Evolutionary conservation across 2,329 filamentous ascomycete genomes (phyloP).

Genomic region (Albifimbria verrucaria): DNA sequence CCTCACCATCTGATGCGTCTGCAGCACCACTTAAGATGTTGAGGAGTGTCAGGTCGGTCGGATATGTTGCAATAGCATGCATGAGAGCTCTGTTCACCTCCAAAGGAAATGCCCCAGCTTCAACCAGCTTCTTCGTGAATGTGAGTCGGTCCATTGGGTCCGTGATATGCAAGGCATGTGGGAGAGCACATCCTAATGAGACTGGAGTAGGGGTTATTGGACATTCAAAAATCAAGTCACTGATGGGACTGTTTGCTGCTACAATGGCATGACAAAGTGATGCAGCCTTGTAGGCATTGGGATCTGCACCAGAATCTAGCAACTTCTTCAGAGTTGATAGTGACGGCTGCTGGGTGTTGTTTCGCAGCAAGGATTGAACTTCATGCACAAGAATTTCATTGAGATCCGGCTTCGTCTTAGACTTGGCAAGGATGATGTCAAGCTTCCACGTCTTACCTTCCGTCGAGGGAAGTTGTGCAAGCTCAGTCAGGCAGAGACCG

Average conservation of each 20-base stretch:
- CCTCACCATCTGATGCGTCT: slow-evolving; percentile 48
- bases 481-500: slow-evolving; percentile 36
- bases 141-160: slow-evolving; percentile 49
- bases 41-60: slow-evolving; percentile 47
- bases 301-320: slow-evolving; percentile 48
- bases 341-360: slow-evolving; percentile 32
- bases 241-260: slow-evolving; percentile 39
- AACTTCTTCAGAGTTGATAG: slow-evolving; percentile 44
- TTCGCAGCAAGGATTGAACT: slow-evolving; percentile 41
- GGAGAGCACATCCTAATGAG: slow-evolving; percentile 48
- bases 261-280: slow-evolving; percentile 50
- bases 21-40: slow-evolving; percentile 41
- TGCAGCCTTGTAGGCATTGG: slow-evolving; percentile 50
- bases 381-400: slow-evolving; percentile 47
- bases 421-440: slow-evolving; percentile 40
- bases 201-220: slow-evolving; percentile 32
- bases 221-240: slow-evolving; percentile 45
- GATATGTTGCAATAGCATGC: slow-evolving; percentile 45
- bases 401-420: slow-evolving; percentile 39
- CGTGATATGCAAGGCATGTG: slow-evolving; percentile 47
- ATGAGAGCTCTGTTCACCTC: slow-evolving; percentile 51
- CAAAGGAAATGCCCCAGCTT: slow-evolving; percentile 42
- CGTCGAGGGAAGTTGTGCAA: slow-evolving; percentile 41
- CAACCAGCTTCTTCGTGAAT: slow-evolving; percentile 47
- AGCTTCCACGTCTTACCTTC: slow-evolving; percentile 48